Evolutionary conservation across 352 stramenopile species (phyloP).

Genomic region (Globisporangium takayamanum): DNA sequence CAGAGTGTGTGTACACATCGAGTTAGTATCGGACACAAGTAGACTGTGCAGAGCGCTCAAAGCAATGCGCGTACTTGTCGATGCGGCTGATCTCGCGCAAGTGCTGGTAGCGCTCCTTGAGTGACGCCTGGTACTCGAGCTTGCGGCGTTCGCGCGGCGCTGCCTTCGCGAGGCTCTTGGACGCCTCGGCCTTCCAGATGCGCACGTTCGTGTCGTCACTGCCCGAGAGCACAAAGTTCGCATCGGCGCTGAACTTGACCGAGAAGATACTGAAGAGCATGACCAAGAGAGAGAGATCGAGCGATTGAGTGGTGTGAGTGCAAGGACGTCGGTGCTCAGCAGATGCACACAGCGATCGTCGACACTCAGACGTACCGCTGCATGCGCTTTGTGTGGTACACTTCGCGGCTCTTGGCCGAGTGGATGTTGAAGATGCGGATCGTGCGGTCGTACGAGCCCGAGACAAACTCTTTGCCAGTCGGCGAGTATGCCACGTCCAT

Average conservation of each 20-base stretch:
- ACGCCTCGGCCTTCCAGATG: conserved; percentile 97
- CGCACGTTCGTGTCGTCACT: conserved; percentile 99
- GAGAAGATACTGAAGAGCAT: conserved; percentile 54
- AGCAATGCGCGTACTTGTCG: conserved; percentile 49
- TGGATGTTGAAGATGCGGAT: conserved; percentile 95
- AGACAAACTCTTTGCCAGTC: conserved; percentile 97
- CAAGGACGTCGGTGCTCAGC: not conserved
- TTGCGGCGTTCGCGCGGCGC: conserved; percentile 83
- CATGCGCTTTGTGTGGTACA: conserved; percentile 99
- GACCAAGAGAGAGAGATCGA: not conserved
- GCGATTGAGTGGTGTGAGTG: not conserved
- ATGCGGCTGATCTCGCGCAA: conserved; percentile 94
- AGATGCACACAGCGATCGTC: not conserved
- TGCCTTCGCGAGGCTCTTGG: conserved; percentile 90
- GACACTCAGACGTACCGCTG: conserved; percentile 72
- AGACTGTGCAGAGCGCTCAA: conserved; percentile 8
- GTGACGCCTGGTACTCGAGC: conserved; percentile 94
- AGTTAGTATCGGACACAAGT: too few relatives aligned
- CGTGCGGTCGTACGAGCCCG: conserved; percentile 97
- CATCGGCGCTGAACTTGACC: conserved; percentile 82
- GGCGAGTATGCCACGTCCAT: conserved; percentile 97
- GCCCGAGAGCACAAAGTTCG: conserved; percentile 96
- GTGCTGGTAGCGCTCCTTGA: conserved; percentile 95
- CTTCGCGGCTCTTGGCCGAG: conserved; percentile 80
- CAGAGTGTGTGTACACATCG: too few relatives aligned